Base-by-base conservation (phyloP, 768 basidiomycete species). In the Coprinellus aureogranulatus region DNA sequence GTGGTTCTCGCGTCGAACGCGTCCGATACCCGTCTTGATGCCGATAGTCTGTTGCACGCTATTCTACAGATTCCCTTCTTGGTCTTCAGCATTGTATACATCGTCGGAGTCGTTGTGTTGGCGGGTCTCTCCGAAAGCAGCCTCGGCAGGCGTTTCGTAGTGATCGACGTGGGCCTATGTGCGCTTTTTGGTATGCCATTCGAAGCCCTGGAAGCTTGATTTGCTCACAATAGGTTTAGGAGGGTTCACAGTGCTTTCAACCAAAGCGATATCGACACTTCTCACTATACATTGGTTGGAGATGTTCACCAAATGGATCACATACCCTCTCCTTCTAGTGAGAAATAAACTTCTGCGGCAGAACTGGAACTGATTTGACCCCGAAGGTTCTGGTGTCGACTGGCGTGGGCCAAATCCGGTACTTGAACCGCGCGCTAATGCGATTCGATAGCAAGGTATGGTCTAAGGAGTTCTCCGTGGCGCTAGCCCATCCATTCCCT, bases 221-320 rank as follows among this genome's bases (percentile, higher is more conserved):
- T n/a, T n/a, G n/a, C n/a, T n/a, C n/a, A n/a, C n/a, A n/a, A n/a
- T n/a, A n/a, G n/a, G n/a, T n/a, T n/a, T 23, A 91, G 91, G 92
- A n/a, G 93, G 91, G 2, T 98, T 94, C 70, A 96, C 95, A 3
- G 96, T 98, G 0, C 77, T 99, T 2, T 85, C 91, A 1, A 98
- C 96, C 9, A 98, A 99, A 67, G 96, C 91, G 0, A 70, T 96
- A 42, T 94, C 94, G 14, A 92, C 89, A 0, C 76, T 99, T 22
- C 73, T 98, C 47, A 92, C 92, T 27, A 76, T 85, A 62, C 77
- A 89, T 67, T 90, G 91, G 80, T 73, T 90, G 25, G 78, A 84
- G 14, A 86, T 93, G 61, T 90, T 95, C 72, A 76, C 79, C 10
- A 79, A 87, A 56, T 88, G 87, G 87, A 86, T 94, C 58, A 90